phyloP scores from a whole-genome alignment of 2,329 filamentous ascomycete species.

The Ceratocystis colombiana region DNA sequence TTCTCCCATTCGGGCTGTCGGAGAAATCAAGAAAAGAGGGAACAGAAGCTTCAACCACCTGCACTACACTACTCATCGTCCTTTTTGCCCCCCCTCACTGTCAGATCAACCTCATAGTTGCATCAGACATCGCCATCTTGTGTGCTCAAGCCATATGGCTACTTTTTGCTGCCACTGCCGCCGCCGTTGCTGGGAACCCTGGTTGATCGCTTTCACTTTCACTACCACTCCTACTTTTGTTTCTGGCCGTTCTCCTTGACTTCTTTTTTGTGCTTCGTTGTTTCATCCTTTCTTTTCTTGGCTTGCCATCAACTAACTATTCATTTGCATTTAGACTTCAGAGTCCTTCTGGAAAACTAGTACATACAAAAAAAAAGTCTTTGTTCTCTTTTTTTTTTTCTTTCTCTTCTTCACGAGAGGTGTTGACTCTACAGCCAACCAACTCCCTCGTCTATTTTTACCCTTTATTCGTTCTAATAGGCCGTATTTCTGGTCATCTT shows the following conservation, averaged over 20 bases:
- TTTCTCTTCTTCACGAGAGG: constrained; percentile 1
- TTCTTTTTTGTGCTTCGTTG: not conserved
- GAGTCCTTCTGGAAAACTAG: not conserved
- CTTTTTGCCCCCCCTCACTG: not conserved
- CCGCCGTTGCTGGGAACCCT: not conserved
- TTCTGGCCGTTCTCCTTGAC: not conserved
- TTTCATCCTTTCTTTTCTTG: not conserved
- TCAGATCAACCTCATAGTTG: not conserved
- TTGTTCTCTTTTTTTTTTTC: not conserved
- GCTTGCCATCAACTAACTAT: not conserved
- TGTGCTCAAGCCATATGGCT: not conserved
- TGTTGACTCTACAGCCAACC: not conserved
- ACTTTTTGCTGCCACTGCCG: not conserved
- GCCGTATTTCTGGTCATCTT: not conserved
- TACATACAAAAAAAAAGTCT: not conserved
- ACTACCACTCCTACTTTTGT: not conserved
- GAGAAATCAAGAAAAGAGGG: not conserved
- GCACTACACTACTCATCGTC: not conserved
- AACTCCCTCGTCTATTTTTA: not conserved
- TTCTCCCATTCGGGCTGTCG: not conserved
- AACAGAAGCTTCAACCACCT: constrained; percentile 7
- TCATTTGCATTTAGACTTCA: not conserved
- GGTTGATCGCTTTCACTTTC: not conserved
- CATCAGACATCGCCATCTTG: constrained; percentile 3
- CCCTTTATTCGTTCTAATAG: constrained; percentile 1